Evolutionary conservation across 169 alveolate genomes (phyloP), one percentile per base, ranked within the genome.

Genomic region (Eimeria tenella): DNA sequence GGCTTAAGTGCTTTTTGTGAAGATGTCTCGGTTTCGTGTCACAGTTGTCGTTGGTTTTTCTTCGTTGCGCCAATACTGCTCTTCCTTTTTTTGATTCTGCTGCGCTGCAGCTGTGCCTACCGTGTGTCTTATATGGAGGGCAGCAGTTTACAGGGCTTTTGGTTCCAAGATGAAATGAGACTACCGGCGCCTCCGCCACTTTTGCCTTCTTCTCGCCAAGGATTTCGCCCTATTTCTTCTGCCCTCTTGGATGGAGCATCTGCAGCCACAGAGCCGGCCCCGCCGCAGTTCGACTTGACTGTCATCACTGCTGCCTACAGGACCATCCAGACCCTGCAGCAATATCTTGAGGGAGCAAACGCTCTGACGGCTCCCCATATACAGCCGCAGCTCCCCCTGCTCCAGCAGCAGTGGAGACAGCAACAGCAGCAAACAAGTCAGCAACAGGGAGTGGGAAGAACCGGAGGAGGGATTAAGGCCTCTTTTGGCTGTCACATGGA

Each of bases 101-200:
- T 94, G 79, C 50, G 53, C 5, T 53, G 42, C 89, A 90, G 84
- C 55, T 95, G 97, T 77, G 95, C 91, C 17, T 96, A 95, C 93
- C 77, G 91, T 10, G 95, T 95, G 77, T 77, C 82, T 4, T 96
- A 93, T 86, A 87, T 74, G 86, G 97, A 96, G 52, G 97, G 97
- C 63, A 96, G 97, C 60, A 79, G 91, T 75, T 84, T 96, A 52
- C 94, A 91, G 42, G 97, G 97, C 15, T 79, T 73, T 55, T 96
- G 96, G 91, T 90, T 89, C 62, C 68, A 89, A 55, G 97, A 96
- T 75, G 70, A 82, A 13, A 68, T 95, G 71, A 86, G 94, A 11
- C 91, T 95, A 19, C 93, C 90, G 50, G 49, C 77, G 1, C 75
- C 55, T 0, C 81, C 91, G 50, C 83, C 75, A 65, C 56, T 81